Evolutionary conservation across 208 protist species (phyloP), one percentile per base, ranked within the genome.

Genomic region (Trypanosoma lewisi): DNA sequence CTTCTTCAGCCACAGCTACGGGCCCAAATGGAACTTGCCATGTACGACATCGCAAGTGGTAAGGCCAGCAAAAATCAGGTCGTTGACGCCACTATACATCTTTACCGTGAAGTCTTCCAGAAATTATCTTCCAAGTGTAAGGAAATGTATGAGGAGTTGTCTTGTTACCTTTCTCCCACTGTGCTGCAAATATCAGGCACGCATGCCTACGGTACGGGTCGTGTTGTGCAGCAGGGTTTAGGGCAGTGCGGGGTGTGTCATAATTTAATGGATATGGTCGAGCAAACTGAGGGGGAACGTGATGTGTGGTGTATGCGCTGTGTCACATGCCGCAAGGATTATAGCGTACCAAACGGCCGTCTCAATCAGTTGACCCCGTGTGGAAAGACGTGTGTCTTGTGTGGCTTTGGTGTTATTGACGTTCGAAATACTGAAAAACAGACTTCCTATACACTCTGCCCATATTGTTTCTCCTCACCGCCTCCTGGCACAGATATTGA

Each of bases 21-120:
- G 7, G 91, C 94, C 17, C 83, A 97, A 67, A 98, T 97, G 94
- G 94, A 98, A 80, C 49, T 83, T 21, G 93, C 94, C 36, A 96
- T 98, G 91, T 73, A 45, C 33, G 78, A 86, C 48, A 96, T 98
- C 42, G 79, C 78, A 4, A 70, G 31, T 28, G 96, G 95, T 11
- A 53, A 79, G 23, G 77, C 73, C 1, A 95, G 82, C 4, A 93
- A 91, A 45, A 75, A 79, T 28, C 75, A 90, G 31, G 93, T 97
- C 2, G 76, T 98, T 21, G 65, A 72, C 47, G 85, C 87, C 16
- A 68, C 80, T 1, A 78, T 96, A 55, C 59, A 67, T 42, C 79
- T 89, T 47, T 96, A 96, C 68, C 63, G 68, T 53, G 85, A 89
- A 59, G 83, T 94, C 23, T 95, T 95, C 52, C 73, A 75, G 25